Evolutionary conservation across 1,284 basidiomycete species (phyloP), one percentile per base, ranked within the genome.

Genomic region (Paramarasmius palmivorus): DNA sequence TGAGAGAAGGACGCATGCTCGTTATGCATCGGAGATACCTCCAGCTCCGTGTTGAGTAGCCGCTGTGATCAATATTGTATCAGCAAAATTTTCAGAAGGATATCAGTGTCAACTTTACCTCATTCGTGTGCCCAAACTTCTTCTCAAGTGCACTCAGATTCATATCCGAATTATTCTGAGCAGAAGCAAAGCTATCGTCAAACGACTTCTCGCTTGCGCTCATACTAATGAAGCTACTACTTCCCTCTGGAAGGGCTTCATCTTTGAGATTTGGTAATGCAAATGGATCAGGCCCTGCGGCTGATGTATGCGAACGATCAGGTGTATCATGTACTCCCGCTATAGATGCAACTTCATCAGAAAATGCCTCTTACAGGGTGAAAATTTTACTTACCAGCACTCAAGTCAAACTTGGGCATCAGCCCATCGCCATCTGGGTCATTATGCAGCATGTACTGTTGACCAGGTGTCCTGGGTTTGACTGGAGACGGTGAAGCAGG

Each of bases 401-500:
- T 56, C n/a, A 78, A 53, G 36, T 72, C 73, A 45, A 82, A 78
- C 38, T 67, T 72, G 0, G 81, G 81, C 41, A 83, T 64, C 19
- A 78, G 63, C 14, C 66, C 69, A 49, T 77, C 75, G 29, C 66
- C 66, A 8, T 52, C 57, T 7, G 57, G 63, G 2, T 57, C 51
- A 2, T 62, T 58, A 35, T 46, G 29, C 12, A 29, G 25, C 25
- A n/a, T 14, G 23, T 46, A 29, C 44, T 26, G 52, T 20, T 39
- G 57, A 15, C 20, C 22, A 17, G 45, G 55, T 19, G 52, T 36
- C 12, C 12, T 51, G 6, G 56, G 53, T 60, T 82, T 85, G 51
- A 76, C 70, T 1, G 83, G 83, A 2, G 83, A 85, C 0, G 86
- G 84, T 26, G 82, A 85, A 0, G 75, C 76, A n/a, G 85, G 84